Evolutionary conservation across 306 rosid genomes (phyloP), one percentile per base, ranked within the genome.

Genomic region (Cucumis cinereus): DNA sequence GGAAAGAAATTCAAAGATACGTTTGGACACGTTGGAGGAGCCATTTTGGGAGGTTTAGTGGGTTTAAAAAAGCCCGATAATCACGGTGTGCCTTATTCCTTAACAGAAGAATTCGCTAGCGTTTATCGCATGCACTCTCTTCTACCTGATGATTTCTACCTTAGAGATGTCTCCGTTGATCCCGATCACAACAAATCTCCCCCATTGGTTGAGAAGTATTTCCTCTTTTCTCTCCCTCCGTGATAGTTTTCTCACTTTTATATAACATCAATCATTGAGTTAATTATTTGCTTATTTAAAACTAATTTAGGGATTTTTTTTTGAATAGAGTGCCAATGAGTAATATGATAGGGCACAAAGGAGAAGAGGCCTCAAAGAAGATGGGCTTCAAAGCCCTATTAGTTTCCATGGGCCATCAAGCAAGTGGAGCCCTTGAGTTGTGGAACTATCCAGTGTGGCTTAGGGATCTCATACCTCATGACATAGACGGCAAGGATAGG

Each of bases 121-220:
- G 96, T 87, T n/a, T 92, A 90, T 68, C 87, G 97, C 68, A 88
- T 90, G 88, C 97, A 92, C 59, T 22, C 93, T 4, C 86, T 88
- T 17, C 77, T 91, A 7, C 97, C 95, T 0, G 92, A 91, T 22
- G 81, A 85, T 45, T 61, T 86, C 87, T 56, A 77, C 64, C 77
- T 89, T 4, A 80, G 90, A 59, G 82, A 88, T 67, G 75, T 83
- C 16, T 74, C 81, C 9, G 23, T 69, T 4, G n/a, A 75, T 74
- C 54, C 78, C 45, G 70, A 77, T 59, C 68, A 89, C 69, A 81
- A 71, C 63, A 86, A 70, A 41, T 67, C 73, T 62, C 94, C 92
- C 52, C 86, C 85, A 26, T 30, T 83, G 58, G 73, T 83, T 45
- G 81, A 91, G 56, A 84, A 78, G 90, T 87, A 83, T 8, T 10